Conservation (phyloP, 176 grass and related monocot species). For the Raddia distichophylla region DNA sequence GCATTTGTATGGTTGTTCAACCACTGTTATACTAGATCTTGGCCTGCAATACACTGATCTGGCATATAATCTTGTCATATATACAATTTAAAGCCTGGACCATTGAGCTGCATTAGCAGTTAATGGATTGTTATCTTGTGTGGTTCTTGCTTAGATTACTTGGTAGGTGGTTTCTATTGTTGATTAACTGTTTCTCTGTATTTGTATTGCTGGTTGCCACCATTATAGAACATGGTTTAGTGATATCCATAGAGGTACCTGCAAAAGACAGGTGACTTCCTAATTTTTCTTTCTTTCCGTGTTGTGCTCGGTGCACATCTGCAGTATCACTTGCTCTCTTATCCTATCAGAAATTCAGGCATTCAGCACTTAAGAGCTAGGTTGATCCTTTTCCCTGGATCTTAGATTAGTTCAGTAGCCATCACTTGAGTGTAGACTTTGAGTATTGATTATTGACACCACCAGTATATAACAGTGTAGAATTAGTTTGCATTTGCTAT, state of each 20-base stretch:
- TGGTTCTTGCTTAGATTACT: constrained; percentile 6
- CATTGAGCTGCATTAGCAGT: background rate
- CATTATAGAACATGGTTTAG: background rate
- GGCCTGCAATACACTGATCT: background rate
- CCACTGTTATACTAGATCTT: background rate
- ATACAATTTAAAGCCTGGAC: background rate
- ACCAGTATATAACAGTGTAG: background rate
- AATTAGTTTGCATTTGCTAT: constrained; percentile 18
- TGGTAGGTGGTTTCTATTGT: constrained; percentile 14
- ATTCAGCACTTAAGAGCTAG: background rate
- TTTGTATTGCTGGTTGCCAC: background rate
- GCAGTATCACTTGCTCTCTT: background rate
- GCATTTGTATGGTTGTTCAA: constrained; percentile 10
- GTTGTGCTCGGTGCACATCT: background rate
- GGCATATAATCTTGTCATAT: background rate
- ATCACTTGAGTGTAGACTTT: background rate
- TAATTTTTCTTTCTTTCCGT: background rate
- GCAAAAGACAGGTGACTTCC: constrained; percentile 24
- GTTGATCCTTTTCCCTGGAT: background rate
- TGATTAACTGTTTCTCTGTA: constrained; percentile 2
- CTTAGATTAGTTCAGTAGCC: background rate
- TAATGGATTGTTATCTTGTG: constrained; percentile 8
- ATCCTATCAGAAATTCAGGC: background rate
- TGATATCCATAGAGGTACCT: background rate
- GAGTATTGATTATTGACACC: background rate